phyloP scores from a whole-genome alignment of 2,329 filamentous ascomycete genomes.

The Xylariaceae sp. region DNA sequence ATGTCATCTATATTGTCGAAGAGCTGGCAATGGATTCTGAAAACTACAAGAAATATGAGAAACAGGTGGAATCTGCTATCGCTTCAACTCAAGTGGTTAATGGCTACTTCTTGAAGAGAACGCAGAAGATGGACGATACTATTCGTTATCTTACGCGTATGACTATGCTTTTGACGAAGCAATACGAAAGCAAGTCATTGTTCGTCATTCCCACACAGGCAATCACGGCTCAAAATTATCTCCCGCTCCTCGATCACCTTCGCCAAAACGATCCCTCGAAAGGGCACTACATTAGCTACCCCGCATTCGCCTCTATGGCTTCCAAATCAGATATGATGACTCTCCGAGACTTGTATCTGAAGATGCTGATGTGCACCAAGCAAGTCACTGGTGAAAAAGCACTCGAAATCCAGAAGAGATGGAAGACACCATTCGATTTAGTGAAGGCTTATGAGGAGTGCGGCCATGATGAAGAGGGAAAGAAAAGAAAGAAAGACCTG shows the following conservation, averaged over 20 bases:
- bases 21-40: conserved; percentile 60
- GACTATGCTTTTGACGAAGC: conserved; percentile 62
- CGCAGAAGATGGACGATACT: conserved; percentile 70
- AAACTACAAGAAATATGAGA: conserved; percentile 53
- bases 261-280: conserved; percentile 44
- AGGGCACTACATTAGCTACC: conserved; percentile 62
- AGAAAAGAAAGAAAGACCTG: conserved; percentile 56
- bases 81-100: conserved; percentile 75
- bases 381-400: conserved; percentile 75
- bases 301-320: conserved; percentile 65
- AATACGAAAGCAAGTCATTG: conserved; percentile 57
- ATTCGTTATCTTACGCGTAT: conserved; percentile 71
- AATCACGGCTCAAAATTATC: conserved; percentile 62
- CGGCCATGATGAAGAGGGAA: conserved; percentile 42
- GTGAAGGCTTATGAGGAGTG: conserved; percentile 64
- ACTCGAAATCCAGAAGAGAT: conserved; percentile 72
- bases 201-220: conserved; percentile 61
- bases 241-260: conserved; percentile 58
- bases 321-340: conserved; percentile 74
- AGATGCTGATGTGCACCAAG: conserved; percentile 80
- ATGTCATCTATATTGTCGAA: conserved; percentile 76
- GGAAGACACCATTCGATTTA: conserved; percentile 69
- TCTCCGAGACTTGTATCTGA: conserved; percentile 69
- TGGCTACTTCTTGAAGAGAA: conserved; percentile 75
- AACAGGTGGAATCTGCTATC: conserved; percentile 68